These are phyloP conservation scores for Paxillus ammoniavirescens DNA, from an alignment of 768 basidiomycete genomes.

Conservation along the genomic window DNA sequence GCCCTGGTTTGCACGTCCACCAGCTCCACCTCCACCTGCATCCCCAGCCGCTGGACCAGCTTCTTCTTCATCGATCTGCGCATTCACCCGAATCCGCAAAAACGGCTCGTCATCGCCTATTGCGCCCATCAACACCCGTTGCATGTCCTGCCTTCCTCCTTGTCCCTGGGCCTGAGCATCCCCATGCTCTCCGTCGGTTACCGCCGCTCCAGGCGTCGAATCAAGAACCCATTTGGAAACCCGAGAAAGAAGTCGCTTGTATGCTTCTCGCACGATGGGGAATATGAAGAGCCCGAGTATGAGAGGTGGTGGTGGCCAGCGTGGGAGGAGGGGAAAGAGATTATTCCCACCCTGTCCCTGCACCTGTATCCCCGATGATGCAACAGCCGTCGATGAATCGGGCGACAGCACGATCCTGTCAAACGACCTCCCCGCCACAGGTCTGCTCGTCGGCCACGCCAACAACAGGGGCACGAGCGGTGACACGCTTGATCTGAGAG, in stretches of 20 bases:
- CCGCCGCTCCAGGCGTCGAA: conserved; percentile 14
- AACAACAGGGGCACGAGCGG: conserved; percentile 23
- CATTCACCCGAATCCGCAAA: conserved; percentile 29
- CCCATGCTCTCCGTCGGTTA: neutral
- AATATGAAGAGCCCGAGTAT: conserved; percentile 52
- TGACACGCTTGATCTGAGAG: conserved; percentile 29
- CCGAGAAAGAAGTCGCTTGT: conserved; percentile 39
- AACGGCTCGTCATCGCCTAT: conserved; percentile 29
- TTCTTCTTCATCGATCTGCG: conserved; percentile 32
- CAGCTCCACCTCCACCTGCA: conserved; percentile 12
- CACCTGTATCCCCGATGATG: neutral
- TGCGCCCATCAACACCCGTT: conserved; percentile 21
- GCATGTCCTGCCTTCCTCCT: conserved; percentile 17
- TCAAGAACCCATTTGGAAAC: conserved; percentile 47
- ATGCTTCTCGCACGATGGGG: conserved; percentile 46
- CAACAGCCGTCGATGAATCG: conserved; percentile 4
- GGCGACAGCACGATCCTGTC: neutral
- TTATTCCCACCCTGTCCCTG: conserved; percentile 6
- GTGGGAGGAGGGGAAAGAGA: conserved; percentile 28
- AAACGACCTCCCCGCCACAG: conserved; percentile 11
- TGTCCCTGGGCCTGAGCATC: conserved; percentile 11
- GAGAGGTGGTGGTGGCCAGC: conserved; percentile 63
- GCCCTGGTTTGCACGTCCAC: conserved; percentile 8
- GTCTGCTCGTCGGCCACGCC: conserved; percentile 30
- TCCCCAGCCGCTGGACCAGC: conserved; percentile 11